phyloP scores from a whole-genome alignment of 441 rosid species.

The Eutrema salsugineum region DNA sequence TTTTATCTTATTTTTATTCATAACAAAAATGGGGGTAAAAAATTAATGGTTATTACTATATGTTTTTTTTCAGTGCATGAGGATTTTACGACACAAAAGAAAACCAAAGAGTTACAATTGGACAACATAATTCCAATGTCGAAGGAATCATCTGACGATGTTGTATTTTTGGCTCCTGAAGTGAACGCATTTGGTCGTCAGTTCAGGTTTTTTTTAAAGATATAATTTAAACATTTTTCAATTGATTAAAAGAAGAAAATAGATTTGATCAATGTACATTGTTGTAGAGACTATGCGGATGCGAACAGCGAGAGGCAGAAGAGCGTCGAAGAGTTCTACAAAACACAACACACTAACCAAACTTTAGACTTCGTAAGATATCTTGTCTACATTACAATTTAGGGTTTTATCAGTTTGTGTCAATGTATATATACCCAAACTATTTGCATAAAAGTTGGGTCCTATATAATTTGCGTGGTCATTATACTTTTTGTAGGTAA shows the following conservation, averaged over 20 bases:
- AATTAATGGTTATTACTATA: neutral
- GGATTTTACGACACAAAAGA: neutral
- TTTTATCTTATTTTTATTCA: neutral
- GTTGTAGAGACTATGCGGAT: constrained; percentile 53
- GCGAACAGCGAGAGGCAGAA: constrained; percentile 54
- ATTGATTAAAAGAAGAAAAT: neutral
- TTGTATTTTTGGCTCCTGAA: constrained; percentile 39
- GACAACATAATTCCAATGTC: constrained; percentile 39
- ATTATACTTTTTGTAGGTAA: constrained; percentile 55
- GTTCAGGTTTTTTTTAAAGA: constrained; percentile 29
- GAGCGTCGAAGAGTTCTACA: constrained; percentile 66
- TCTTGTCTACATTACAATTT: neutral
- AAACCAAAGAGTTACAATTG: constrained; percentile 32
- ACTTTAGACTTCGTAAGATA: constrained; percentile 60
- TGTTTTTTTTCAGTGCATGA: neutral
- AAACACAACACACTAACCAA: constrained; percentile 67
- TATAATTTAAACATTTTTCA: neutral
- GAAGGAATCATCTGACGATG: constrained; percentile 16
- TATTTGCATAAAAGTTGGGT: neutral
- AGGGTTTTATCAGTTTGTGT: neutral
- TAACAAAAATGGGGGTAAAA: neutral
- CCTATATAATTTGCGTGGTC: too few relatives aligned
- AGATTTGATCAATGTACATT: neutral
- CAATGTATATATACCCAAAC: neutral
- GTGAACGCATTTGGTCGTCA: constrained; percentile 46